Base-by-base conservation (phyloP, 1,139 yeast species). In the Blastobotrys buckinghamii region DNA sequence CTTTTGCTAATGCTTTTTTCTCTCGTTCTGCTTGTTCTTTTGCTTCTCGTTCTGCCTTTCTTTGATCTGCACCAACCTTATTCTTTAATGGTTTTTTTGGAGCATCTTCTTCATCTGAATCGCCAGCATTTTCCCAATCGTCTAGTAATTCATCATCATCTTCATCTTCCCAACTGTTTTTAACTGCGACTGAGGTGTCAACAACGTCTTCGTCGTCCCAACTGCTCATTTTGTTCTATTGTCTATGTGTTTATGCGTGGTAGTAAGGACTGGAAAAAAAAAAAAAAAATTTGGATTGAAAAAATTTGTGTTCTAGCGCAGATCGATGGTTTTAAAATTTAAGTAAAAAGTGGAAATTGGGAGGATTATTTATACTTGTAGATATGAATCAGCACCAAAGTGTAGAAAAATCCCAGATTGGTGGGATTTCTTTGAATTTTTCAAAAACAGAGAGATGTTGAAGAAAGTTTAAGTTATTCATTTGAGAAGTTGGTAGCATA, bases 151-250 rank as follows among this genome's bases (percentile, higher is more conserved):
- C 82, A 43, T 80, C 85, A 52, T 85, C 88, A 42, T 78, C 86
- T 55, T 81, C 94, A 61, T 85, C 95, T 58, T 88, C 96, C 82
- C 94, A 92, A 63, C 88, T 81, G 46, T 81, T 83, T 53, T 80
- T 74, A 7, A 17, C 42, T 53, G 84, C 92, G 48, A 82, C 81
- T 53, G 84, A 90, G 64, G 88, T 85, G 62, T 86, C 95, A 69
- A 88, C 96, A 78, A 85, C 95, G 76, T 90, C 97, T 68, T 69
- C 73, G 68, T 70, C 74, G 62, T 70, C 73, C 67, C 48, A 36
- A 22, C 12, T 26, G 16, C 27, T 20, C 39, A 17, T 35, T 40
- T 29, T 29, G 27, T 17, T 20, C 26, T 16, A 15, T 27, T 15
- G 34, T 39, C 22, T n/a, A 17, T 16, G 5, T n/a, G n/a, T n/a